Evolutionary conservation across 176 grass and related monocot genomes (phyloP), one percentile per base, ranked within the genome.

Genomic region (Eremochloa ophiuroides): DNA sequence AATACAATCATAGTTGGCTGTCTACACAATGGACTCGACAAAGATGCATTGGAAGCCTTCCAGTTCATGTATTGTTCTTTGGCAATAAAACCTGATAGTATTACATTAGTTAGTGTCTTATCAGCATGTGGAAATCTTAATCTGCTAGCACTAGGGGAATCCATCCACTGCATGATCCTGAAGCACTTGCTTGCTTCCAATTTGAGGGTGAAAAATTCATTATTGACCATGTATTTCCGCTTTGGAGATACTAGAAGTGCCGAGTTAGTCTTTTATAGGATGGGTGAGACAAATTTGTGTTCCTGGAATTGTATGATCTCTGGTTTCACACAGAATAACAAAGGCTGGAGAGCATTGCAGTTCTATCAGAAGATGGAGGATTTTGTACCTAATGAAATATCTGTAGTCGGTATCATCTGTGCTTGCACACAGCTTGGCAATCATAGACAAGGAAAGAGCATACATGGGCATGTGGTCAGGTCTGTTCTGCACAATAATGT

Each of bases 231-330:
- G 88, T 95, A 99, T 67, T 91, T 95, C 76, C 74, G 81, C 69
- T 83, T 90, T 35, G 82, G 66, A 48, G 88, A 99, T 89, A 77
- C 85, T 62, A 67, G 25, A 74, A 90, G 82, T 84, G 88, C 91
- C 0, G 91, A 95, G n/a, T 64, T 46, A 51, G 38, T 90, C 77
- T 95, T 91, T 56, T 42, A 62, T 81, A 75, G 53, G 85, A 47
- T 78, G 10, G 88, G 47, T 46, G 81, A 78, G 10, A 92, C 44
- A 90, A 90, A 95, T 79, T 39, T 95, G 66, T 95, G 90, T 79
- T 82, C 92, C n/a, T 90, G 88, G 93, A 93, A 90, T 82, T 99
- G 82, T 82, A 93, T 95, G 93, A 86, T 99, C 6, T 95, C 88
- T 69, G 88, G 87, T 80, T 91, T 86, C 7, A 47, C 30, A 12